Evolutionary conservation across 495 filamentous ascomycete species (phyloP), one percentile per base, ranked within the genome.

Genomic region (Physcia stellaris): DNA sequence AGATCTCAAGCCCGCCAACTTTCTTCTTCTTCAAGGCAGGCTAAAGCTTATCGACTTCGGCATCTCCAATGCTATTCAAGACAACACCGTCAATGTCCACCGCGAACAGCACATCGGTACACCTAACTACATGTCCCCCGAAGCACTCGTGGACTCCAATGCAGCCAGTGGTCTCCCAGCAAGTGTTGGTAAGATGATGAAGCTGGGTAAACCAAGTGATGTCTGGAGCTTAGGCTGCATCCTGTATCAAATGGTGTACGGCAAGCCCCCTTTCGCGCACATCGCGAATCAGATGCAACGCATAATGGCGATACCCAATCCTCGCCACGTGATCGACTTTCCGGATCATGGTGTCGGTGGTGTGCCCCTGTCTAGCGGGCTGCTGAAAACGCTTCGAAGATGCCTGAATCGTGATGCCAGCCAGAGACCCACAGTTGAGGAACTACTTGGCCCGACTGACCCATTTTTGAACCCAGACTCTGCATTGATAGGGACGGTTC

Each of bases 111-210:
- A 94, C 57, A 76, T 95, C 41, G 90, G 90, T 19, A 98, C 90
- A 1, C 86, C 92, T 2, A 98, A 94, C 55, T 98, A 96, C 67
- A 96, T 98, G 92, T 87, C 84, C 2, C 90, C 90, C 1, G 90
- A 98, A 56, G 82, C 81, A 16, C 66, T 96, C 48, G 73, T 88
- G 43, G 92, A 98, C 57, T 86, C 77, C 3, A 94, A 92, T 48
- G 75, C 69, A 19, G 66, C 69, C 6, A 57, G 70, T 34, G 66
- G 74, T 4, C 56, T 73, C 40, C 65, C 73, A 32, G 49, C 70
- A 13, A 66, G 62, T 36, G 68, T 70, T 24, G 50, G 57, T 16
- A 82, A 87, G 47, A 60, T 94, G 40, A 90, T 94, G 83, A 94
- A 94, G 57, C 67, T 98, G 13, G 92, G 92, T 15, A 96, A 95